Base-by-base conservation (phyloP, 768 basidiomycete species). In the Kwoniella newhampshirensis region DNA sequence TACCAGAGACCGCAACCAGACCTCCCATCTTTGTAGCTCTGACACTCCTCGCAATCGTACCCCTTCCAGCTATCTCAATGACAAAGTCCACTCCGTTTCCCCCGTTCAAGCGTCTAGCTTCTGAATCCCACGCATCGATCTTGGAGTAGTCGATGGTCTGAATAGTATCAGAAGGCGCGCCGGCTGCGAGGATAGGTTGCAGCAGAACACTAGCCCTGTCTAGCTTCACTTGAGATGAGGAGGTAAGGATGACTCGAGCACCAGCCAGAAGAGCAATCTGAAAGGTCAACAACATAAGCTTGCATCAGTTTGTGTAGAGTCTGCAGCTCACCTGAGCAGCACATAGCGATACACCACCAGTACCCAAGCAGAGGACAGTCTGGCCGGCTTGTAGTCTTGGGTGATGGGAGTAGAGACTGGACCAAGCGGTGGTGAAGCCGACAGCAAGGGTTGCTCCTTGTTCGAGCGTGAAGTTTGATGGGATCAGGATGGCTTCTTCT, bases 361-460 rank as follows among this genome's bases (percentile, higher is more conserved):
- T 71, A 0, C 77, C 77, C 11, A 73, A 59, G 41, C 71, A 73
- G 9, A 73, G 53, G 23, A 86, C 82, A 18, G 78, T 79, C 58
- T 86, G 83, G 15, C 85, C 85, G 13, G 81, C 82, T 67, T 83
- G 82, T 59, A 86, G 58, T 20, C 36, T 39, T 3, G 71, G 71
- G 32, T 66, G 59, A 43, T 73, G 71, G 4, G 55, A 59, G 78
- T 64, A 47, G 20, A 87, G 73, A 4, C 81, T 81, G 59, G 82
- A 85, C 76, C 85, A 87, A 0, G 86, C 84, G 0, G 85, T 87
- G 51, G 87, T 62, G 3, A 81, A 85, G 4, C 84, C 84, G 57
- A 64, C 85, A 78, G 85, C 83, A 4, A 87, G 76, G 21, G 85
- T 85, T 0, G 86, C 83, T 0, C 82, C 86, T 67, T 88, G 83